Base-by-base conservation (phyloP, 2,329 filamentous ascomycete species). In the Elsinoe arachidis region DNA sequence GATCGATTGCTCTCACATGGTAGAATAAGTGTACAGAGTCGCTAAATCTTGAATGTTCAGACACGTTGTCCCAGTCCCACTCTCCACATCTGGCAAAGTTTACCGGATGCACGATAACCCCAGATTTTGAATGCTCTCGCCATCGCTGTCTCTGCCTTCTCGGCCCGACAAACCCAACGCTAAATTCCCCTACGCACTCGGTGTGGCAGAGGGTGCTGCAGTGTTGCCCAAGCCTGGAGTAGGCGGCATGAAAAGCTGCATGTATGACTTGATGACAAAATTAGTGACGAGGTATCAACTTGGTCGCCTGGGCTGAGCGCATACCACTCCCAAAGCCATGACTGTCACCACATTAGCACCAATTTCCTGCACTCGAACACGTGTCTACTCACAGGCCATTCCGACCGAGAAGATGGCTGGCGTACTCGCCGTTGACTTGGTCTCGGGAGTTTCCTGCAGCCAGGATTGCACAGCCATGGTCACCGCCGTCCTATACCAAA, bases 391-490 rank as follows among this genome's bases (percentile, higher is more conserved):
- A 90, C 87, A 67, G 17, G 88, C 83, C 87, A 95, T 93, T 71
- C 84, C 80, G 57, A 93, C 83, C 57, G 84, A 84, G 72, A 93
- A 85, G 69, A 83, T 84, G 55, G 78, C 81, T 2, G 91, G 90
- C 4, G 88, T 91, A 46, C 78, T 74, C 23, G 82, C 74, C 59
- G 74, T 84, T 70, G 82, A 85, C 72, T 78, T 80, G 58, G 82
- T 72, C 59, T 86, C 83, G 65, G 84, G 79, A 65, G 84, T 86
- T 78, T 90, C 87, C 62, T 84, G 84, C 49, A 90, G 79, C 87
- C 87, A 92, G 70, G 77, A 84, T 75, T 91, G 85, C 56, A 90
- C 71, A 63, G 86, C 81, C 70, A 89, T 85, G 60, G 90, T 79
- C 34, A 91, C 83, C 39, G 87, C 81, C 10, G 83, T 83, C 87